A percentile compares a stretch with the other conserved stretches of the same genome.
phyloP scores from a whole-genome alignment of 257 asterid genomes.

The Buddleja alternifolia region DNA sequence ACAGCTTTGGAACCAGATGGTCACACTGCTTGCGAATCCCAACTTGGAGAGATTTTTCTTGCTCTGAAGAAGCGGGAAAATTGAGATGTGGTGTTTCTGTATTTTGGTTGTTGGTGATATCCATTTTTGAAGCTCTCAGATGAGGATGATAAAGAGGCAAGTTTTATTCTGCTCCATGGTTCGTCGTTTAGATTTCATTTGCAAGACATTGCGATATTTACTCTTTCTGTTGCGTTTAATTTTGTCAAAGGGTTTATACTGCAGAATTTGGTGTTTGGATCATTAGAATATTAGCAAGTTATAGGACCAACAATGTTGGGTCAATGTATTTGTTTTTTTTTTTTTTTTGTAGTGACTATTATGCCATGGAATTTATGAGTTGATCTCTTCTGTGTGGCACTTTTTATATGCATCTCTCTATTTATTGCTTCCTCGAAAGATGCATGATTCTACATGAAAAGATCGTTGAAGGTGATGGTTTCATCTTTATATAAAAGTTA shows the following conservation, averaged over 20 bases:
- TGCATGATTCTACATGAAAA: neutral
- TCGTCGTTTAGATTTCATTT: neutral
- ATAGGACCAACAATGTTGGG: constrained; percentile 35
- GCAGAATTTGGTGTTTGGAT: neutral
- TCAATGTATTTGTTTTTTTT: neutral
- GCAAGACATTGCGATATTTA: neutral
- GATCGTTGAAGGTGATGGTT: neutral
- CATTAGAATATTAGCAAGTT: constrained; percentile 9
- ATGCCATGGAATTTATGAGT: neutral
- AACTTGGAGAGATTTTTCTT: constrained; percentile 64
- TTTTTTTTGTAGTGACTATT: neutral
- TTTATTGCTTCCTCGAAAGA: neutral
- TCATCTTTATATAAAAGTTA: neutral
- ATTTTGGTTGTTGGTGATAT: neutral
- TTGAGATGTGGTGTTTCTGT: constrained; percentile 1
- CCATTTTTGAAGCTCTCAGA: constrained; percentile 15
- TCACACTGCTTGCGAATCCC: constrained; percentile 60
- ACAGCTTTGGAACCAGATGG: constrained; percentile 63
- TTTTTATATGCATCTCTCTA: neutral
- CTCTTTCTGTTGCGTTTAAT: neutral
- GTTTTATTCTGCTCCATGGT: neutral
- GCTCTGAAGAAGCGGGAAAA: constrained; percentile 48
- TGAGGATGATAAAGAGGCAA: neutral
- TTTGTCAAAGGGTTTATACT: neutral
- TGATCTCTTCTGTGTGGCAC: neutral